Evolutionary conservation across 2,329 filamentous ascomycete species (phyloP), one percentile per base, ranked within the genome.

Genomic region (Sporothrix pseudoabietina): DNA sequence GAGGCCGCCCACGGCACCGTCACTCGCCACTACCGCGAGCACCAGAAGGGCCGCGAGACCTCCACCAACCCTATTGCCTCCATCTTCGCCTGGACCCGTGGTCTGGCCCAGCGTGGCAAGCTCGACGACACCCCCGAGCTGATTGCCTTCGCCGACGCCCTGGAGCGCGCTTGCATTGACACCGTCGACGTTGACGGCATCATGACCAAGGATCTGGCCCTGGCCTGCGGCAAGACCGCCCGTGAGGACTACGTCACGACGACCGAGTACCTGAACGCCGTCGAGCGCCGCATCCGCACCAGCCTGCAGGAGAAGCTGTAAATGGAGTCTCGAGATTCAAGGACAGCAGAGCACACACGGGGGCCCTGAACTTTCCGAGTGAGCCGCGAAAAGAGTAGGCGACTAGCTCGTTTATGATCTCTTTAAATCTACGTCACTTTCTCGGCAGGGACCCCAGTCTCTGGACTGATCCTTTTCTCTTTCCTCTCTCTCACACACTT

Each of bases 191-290:
- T 92, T 74, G 95, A 98, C 81, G 93, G 93, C 76, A 92, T 98
- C 85, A 99, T 98, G 96, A 99, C 96, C 83, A 99, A 99, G 90
- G 96, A 99, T 84, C 85, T 99, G 78, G 96, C 96, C n/a, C 89
- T 98, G 74, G 92, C 94, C 68, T 96, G 93, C 82, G 96, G 96
- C 79, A 94, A 94, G 87, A 94, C 91, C 79, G 91, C 89, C 75
- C 89, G 93, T 77, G 89, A 89, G 78, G 91, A 93, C 80, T 98
- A 94, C 84, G 96, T 97, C 78, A 98, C 94, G 71, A 98, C 95
- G 73, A 89, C 87, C 78, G 92, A 97, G 85, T 99, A 98, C 86
- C 85, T 99, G 80, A 89, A 92, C 80, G 95, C 95, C 55, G 95
- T 98, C 69, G 95, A 98, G 90, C 91, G 89, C 84, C 87, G 94